Conservation (phyloP, 768 basidiomycete species). For the Tulasnella sp. region DNA sequence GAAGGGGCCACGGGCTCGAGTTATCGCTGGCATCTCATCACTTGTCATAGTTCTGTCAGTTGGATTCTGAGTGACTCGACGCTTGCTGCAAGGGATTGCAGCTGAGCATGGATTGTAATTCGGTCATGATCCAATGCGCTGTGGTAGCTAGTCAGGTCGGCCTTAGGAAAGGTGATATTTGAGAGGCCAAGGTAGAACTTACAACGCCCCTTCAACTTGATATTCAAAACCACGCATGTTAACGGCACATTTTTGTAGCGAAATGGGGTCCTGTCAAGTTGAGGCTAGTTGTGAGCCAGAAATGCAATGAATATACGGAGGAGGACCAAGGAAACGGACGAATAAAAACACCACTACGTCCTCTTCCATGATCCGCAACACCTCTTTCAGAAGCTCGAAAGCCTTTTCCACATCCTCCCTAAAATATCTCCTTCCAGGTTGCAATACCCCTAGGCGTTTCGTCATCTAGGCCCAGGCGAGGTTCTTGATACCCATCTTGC, state of each 20-base stretch:
- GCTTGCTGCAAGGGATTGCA: too few relatives aligned
- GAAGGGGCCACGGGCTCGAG: too few relatives aligned
- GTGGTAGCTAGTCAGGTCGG: too few relatives aligned
- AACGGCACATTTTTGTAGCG: constrained; percentile 1
- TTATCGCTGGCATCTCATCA: too few relatives aligned
- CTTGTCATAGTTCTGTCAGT: too few relatives aligned
- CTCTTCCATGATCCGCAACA: constrained; percentile 1
- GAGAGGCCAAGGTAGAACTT: neutral
- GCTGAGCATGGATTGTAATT: too few relatives aligned
- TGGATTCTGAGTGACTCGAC: too few relatives aligned
- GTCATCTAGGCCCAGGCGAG: constrained; percentile 1
- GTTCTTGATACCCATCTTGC: neutral
- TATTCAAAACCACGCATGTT: neutral
- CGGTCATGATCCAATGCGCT: too few relatives aligned
- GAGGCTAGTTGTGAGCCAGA: neutral
- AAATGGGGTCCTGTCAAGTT: neutral
- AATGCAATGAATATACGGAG: neutral
- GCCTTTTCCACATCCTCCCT: neutral
- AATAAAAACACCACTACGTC: neutral
- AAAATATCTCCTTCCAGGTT: neutral
- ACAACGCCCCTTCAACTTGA: constrained; percentile 3
- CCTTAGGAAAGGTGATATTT: too few relatives aligned
- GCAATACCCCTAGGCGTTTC: neutral
- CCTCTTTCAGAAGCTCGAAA: neutral
- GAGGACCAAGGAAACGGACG: neutral